Conservation (phyloP, 176 grass and related monocot genomes). For the Themeda triandra region DNA sequence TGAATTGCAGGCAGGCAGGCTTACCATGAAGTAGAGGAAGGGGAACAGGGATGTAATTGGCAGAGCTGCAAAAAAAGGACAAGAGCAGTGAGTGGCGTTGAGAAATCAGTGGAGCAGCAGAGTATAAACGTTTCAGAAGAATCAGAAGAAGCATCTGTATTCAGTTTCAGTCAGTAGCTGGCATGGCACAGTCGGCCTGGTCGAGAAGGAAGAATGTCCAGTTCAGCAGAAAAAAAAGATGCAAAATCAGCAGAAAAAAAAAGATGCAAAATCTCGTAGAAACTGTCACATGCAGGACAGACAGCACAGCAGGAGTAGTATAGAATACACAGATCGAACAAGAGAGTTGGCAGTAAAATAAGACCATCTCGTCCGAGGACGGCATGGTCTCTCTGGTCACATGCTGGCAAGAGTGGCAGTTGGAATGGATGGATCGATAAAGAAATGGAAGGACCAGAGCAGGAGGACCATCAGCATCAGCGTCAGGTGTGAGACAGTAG, state of each 20-base stretch:
- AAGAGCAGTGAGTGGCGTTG: neutral
- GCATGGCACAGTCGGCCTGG: neutral
- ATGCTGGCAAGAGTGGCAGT: too few relatives aligned
- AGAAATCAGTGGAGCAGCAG: neutral
- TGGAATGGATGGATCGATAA: neutral
- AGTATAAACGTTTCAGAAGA: neutral
- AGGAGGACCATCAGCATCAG: neutral
- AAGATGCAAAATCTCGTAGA: neutral
- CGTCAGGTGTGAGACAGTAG: neutral
- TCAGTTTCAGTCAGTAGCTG: too few relatives aligned
- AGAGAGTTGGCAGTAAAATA: neutral
- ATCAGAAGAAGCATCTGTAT: too few relatives aligned
- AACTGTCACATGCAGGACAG: neutral
- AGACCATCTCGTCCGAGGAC: neutral
- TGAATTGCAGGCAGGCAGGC: neutral
- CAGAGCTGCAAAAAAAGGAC: slow-evolving; percentile 49
- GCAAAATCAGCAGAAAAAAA: neutral
- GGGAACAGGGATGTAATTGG: slow-evolving; percentile 60
- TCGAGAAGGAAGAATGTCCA: neutral
- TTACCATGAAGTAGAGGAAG: slow-evolving; percentile 86
- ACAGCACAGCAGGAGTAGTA: too few relatives aligned
- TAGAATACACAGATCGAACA: neutral
- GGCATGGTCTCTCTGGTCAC: neutral
- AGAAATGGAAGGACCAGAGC: neutral
- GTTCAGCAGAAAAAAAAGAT: neutral